Conservation (phyloP, 352 stramenopile species). For the Poterioochromonas sp. region DNA sequence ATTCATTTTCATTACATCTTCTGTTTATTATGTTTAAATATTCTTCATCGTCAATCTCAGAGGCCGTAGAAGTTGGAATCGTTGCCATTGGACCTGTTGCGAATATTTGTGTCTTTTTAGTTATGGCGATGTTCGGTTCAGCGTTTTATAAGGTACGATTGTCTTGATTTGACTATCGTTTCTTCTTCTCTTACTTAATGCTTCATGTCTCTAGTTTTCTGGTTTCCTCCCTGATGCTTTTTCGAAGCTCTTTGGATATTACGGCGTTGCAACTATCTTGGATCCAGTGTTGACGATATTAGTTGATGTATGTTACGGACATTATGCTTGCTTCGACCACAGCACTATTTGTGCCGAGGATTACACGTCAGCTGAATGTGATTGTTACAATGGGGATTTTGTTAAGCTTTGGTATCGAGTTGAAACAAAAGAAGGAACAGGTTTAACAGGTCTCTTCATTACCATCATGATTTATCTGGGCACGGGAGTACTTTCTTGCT, state of each 20-base stretch:
- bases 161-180: not conserved
- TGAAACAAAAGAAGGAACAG: slow-evolving; percentile 57
- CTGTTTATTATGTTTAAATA: slow-evolving; percentile 70
- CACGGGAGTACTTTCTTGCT: not conserved
- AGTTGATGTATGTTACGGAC: slow-evolving; percentile 60
- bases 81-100: slow-evolving; percentile 47
- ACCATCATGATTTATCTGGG: slow-evolving; percentile 62
- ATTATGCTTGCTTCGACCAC: slow-evolving; percentile 56
- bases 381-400: slow-evolving; percentile 67
- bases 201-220: not conserved
- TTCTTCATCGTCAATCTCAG: slow-evolving; percentile 57
- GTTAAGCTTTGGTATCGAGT: slow-evolving; percentile 75
- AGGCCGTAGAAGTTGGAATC: slow-evolving; percentile 56
- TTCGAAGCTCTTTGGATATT: slow-evolving; percentile 64
- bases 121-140: not conserved
- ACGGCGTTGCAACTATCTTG: slow-evolving; percentile 60
- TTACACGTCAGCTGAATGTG: slow-evolving; percentile 41
- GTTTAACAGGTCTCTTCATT: slow-evolving; percentile 63
- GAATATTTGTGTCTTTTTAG: slow-evolving; percentile 4
- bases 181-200: not conserved
- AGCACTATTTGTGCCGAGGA: slow-evolving; percentile 42
- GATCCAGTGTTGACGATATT: slow-evolving; percentile 67
- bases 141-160: not conserved
- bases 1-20: slow-evolving; percentile 48
- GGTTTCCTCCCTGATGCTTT: slow-evolving; percentile 53